Percentiles rank a stretch among this genome's conserved stretches.
phyloP scores from a whole-genome alignment of 2,329 filamentous ascomycete species.

The Aspergillus vadensis region DNA sequence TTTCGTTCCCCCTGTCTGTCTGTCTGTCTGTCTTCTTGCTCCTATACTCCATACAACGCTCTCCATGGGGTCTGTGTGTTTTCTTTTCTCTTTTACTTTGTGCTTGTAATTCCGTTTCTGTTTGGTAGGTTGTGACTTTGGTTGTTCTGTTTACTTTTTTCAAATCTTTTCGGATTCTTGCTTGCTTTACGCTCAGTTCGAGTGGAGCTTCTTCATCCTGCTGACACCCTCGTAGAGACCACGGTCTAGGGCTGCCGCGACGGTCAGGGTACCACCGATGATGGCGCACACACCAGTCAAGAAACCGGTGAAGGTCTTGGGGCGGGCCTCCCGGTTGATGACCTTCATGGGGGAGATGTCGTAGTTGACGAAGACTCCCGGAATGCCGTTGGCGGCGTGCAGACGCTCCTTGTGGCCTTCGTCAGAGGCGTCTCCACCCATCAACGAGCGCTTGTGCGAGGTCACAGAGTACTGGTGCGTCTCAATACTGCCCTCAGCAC shows the following conservation, averaged over 20 bases:
- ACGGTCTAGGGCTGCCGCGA: slow-evolving; percentile 89
- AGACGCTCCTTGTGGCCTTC: slow-evolving; percentile 91
- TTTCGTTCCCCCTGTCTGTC: not conserved
- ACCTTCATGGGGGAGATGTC: slow-evolving; percentile 99
- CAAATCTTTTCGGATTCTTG: not conserved
- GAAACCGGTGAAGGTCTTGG: slow-evolving; percentile 90
- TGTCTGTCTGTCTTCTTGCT: slow-evolving; percentile 2
- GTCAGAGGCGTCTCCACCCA: slow-evolving; percentile 78
- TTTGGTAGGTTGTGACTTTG: not conserved
- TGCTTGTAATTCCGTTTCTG: not conserved
- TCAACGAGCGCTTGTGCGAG: slow-evolving; percentile 86
- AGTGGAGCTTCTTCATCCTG: slow-evolving; percentile 83
- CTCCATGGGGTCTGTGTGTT: not conserved
- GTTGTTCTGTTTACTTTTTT: not conserved
- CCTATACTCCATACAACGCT: slow-evolving; percentile 2
- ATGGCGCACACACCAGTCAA: slow-evolving; percentile 92
- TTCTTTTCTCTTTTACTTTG: not conserved
- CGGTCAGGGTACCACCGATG: slow-evolving; percentile 90
- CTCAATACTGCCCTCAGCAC: slow-evolving; percentile 78
- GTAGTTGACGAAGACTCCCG: slow-evolving; percentile 98
- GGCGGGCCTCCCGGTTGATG: slow-evolving; percentile 87
- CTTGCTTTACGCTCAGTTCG: slow-evolving; percentile 45
- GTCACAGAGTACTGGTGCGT: slow-evolving; percentile 99
- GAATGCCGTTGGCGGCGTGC: slow-evolving; percentile 88
- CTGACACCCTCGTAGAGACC: slow-evolving; percentile 85